Evolutionary conservation across 2,329 filamentous ascomycete genomes (phyloP), one percentile per base, ranked within the genome.

Genomic region (Emydomyces testavorans): DNA sequence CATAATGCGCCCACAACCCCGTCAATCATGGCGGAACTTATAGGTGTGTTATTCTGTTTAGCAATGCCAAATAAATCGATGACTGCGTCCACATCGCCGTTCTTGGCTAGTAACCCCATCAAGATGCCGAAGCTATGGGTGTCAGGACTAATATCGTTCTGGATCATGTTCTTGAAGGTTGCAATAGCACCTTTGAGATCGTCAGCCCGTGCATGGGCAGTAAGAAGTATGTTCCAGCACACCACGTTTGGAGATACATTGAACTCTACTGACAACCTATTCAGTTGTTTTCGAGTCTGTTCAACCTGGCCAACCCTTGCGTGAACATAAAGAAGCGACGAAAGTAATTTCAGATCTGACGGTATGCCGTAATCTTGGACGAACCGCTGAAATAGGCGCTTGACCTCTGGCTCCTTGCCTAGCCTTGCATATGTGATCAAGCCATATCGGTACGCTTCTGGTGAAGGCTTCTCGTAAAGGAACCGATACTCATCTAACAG

Each of bases 161-260:
- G 53, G 2, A 75, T 50, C 60, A 92, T 73, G 7, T 73, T 65
- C 15, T 79, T 72, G 57, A 93, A 88, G 41, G 74, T 72, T 5
- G 70, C 60, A 49, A 85, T 67, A 10, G 81, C 82, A 4, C 77
- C 76, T n/a, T 78, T 70, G 36, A 85, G 74, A 59, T 92, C 79
- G 40, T 78, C 73, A 0, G 76, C 75, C 55, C 78, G 79, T 15
- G 74, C 73, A 63, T 88, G 77, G 2, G 83, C 81, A 57, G 82
- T 78, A 38, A 96, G 70, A 23, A 94, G 65, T 18, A 81, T 79
- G 59, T 94, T 94, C 82, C 83, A 94, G 53, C 76, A 78, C 29
- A 71, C 61, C 1, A 74, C 62, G 53, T 79, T 77, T 5, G 81
- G 82, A 35, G 68, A 54, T 13, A 83, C 56, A 1, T 69, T 65